phyloP scores from a whole-genome alignment of 2,329 filamentous ascomycete genomes.

The Parastagonospora avenae region DNA sequence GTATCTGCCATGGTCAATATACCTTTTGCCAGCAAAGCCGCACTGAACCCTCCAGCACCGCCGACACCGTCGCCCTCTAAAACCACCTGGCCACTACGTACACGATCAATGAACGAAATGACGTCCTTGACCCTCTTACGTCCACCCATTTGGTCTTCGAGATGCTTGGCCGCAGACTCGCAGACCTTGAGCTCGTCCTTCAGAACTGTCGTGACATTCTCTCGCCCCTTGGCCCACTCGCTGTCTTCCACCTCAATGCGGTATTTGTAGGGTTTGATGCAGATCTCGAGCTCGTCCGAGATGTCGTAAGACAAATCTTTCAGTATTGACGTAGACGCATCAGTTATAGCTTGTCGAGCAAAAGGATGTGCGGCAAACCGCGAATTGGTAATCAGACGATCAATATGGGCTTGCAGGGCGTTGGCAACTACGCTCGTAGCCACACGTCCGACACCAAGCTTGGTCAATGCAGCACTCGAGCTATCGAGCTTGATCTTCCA shows the following conservation, averaged over 20 bases:
- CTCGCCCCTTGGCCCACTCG: conserved; percentile 85
- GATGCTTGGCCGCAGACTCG: conserved; percentile 73
- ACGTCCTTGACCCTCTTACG: conserved; percentile 87
- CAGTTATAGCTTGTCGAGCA: conserved; percentile 88
- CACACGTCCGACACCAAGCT: conserved; percentile 88
- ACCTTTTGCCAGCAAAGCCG: conserved; percentile 84
- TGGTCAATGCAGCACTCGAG: conserved; percentile 86
- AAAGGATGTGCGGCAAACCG: conserved; percentile 91
- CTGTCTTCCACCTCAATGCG: conserved; percentile 92
- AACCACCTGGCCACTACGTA: conserved; percentile 81
- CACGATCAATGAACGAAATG: conserved; percentile 86
- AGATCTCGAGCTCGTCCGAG: conserved; percentile 97
- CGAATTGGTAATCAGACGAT: conserved; percentile 76
- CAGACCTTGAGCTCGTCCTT: conserved; percentile 87
- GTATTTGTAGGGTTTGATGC: conserved; percentile 98
- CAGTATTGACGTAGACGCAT: conserved; percentile 86
- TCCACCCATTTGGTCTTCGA: conserved; percentile 80
- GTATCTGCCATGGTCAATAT: conserved; percentile 31
- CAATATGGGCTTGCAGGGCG: conserved; percentile 83
- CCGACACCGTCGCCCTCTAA: conserved; percentile 82
- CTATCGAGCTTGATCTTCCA: conserved; percentile 96
- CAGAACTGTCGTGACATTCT: conserved; percentile 79
- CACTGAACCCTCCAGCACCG: conserved; percentile 92
- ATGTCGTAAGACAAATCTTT: conserved; percentile 97
- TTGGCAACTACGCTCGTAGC: conserved; percentile 90